Evolutionary conservation across 108 stramenopile species (phyloP), one percentile per base, ranked within the genome.

Genomic region (Bacterosira constricta): DNA sequence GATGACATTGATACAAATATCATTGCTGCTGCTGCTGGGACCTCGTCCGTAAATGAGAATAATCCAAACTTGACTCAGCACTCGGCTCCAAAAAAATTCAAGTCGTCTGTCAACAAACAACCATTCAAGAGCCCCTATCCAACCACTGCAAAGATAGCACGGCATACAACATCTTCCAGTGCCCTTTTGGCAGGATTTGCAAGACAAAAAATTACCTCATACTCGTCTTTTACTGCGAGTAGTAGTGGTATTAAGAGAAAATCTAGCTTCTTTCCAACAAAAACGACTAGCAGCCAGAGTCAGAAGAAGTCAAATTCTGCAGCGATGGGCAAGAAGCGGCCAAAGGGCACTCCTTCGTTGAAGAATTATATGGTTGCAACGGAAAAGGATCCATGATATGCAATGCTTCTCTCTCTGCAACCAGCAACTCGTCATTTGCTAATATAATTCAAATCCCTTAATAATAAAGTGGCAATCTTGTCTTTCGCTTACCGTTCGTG

Each of bases 141-240:
- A 30, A 44, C 32, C 9, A 6, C 51, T 6, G 0, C 34, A 2
- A 74, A 61, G n/a, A 75, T 35, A 37, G 9, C 50, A 25, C 55
- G 74, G 23, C 60, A 11, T 32, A 59, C 37, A 11, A 42, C 53
- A 30, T 75, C 74, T 12, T 60, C 70, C 5, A 58, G 70, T 52
- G 74, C 74, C 4, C 56, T 75, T 25, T 65, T 75, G 15, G 74
- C 74, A 13, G 74, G 74, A 6, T 75, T 75, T 52, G 57, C 56
- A 42, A 66, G 55, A 29, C 74, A 75, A 57, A 41, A 63, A 17
- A 6, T 15, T 6, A 47, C 17, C 15, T 21, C 46, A 4, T 18
- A 18, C 17, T 47, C 46, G 5, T 47, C 15, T 47, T 47, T 21
- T 0, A 23, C 17, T 18, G 42, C 4, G 42, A 47, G 17, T 18